Conservation (phyloP, 1,284 basidiomycete species). For the Gomphus bonarii region DNA sequence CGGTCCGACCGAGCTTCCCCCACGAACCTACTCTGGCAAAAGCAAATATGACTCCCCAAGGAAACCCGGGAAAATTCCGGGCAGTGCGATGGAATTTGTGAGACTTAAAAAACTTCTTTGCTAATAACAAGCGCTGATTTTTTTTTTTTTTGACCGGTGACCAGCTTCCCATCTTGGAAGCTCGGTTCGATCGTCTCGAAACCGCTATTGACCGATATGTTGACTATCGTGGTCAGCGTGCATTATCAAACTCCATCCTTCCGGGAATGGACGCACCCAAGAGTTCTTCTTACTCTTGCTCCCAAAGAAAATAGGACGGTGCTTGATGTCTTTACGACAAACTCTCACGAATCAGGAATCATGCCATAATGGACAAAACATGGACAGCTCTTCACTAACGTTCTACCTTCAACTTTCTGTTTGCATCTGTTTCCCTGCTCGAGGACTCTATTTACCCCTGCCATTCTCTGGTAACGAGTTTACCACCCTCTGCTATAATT, state of each 20-base stretch:
- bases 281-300: background rate
- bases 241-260: conserved; percentile 10
- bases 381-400: background rate
- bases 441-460: background rate
- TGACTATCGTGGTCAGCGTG: conserved; percentile 7
- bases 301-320: background rate
- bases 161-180: conserved; percentile 9
- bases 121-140: background rate
- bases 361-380: background rate
- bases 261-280: conserved; percentile 3
- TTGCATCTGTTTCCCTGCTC: background rate
- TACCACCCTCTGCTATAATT: too few species aligned
- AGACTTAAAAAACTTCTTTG: background rate
- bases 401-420: background rate
- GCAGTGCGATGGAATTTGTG: conserved; percentile 9
- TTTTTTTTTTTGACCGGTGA: background rate
- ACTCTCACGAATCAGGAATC: background rate
- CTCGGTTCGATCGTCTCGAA: conserved; percentile 10
- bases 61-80: conserved; percentile 10
- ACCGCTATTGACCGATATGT: conserved; percentile 11
- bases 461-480: too few species aligned
- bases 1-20: conserved; percentile 12
- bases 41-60: conserved; percentile 4
- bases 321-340: background rate
- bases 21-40: conserved; percentile 8